A percentile compares a stretch with the other conserved stretches of the same genome.
phyloP scores from a whole-genome alignment of 306 rosid genomes.

The Malus sieversii region DNA sequence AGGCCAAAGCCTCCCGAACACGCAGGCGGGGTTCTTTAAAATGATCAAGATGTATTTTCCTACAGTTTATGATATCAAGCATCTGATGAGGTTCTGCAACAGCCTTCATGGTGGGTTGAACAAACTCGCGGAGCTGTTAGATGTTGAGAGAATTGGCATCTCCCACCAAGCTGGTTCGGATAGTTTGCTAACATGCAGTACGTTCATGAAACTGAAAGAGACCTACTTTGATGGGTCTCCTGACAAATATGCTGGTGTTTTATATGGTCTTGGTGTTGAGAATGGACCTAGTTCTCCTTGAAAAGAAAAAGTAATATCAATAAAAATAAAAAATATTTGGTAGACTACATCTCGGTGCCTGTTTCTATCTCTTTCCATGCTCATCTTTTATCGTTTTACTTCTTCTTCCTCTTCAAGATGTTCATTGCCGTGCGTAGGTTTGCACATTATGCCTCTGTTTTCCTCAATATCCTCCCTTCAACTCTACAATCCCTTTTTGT shows the following conservation, averaged over 20 bases:
- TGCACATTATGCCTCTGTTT: neutral
- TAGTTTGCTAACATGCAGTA: constrained; percentile 38
- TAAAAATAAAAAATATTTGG: neutral
- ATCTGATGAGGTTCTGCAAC: constrained; percentile 27
- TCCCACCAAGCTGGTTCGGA: constrained; percentile 49
- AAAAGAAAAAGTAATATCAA: constrained; percentile 2
- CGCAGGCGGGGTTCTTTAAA: constrained; percentile 15
- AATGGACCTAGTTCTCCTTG: neutral
- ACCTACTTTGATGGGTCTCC: constrained; percentile 7
- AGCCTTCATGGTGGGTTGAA: constrained; percentile 36
- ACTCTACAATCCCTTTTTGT: neutral
- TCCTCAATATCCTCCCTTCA: neutral
- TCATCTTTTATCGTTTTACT: neutral
- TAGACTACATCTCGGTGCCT: neutral
- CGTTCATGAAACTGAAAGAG: constrained; percentile 28
- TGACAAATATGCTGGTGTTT: constrained; percentile 24
- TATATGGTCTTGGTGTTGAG: constrained; percentile 27
- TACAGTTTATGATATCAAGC: constrained; percentile 32
- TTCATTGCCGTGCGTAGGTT: neutral
- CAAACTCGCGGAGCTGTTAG: constrained; percentile 26
- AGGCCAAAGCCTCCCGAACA: constrained; percentile 20
- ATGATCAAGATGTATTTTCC: constrained; percentile 22
- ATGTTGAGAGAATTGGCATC: constrained; percentile 32
- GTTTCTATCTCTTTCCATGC: neutral
- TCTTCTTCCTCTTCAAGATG: neutral